Conservation (phyloP, 2,329 filamentous ascomycete species). For the Daldinia eschscholtzii region DNA sequence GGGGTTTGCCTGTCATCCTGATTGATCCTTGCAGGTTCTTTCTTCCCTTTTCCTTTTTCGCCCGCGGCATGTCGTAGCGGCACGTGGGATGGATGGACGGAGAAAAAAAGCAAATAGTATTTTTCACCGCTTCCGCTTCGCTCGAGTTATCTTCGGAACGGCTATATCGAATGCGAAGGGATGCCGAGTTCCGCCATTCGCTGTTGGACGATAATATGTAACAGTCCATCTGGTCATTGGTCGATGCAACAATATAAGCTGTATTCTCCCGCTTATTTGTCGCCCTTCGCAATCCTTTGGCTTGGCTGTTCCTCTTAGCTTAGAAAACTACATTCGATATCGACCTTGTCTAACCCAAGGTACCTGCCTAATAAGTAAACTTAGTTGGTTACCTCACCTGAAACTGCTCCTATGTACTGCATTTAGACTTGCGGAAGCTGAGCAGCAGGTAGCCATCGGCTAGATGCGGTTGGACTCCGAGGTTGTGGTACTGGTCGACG, state of each 20-base stretch:
- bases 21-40: conserved; percentile 28
- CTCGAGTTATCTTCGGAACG: not conserved
- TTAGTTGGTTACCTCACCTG: conserved; percentile 16
- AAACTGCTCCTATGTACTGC: conserved; percentile 20
- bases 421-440: conserved; percentile 22
- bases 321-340: not conserved
- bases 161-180: conserved; percentile 14
- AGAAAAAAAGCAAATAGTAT: conserved; percentile 19
- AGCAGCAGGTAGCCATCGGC: conserved; percentile 19
- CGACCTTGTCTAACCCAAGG: conserved; percentile 14
- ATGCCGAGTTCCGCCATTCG: conserved; percentile 25
- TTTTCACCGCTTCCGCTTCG: conserved; percentile 30
- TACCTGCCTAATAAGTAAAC: conserved; percentile 30
- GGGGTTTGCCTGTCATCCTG: conserved; percentile 8
- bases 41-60: conserved; percentile 19
- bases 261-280: conserved; percentile 2
- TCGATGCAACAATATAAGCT: conserved; percentile 24
- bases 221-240: conserved; percentile 22
- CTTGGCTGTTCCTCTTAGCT: conserved; percentile 15
- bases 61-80: conserved; percentile 24
- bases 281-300: conserved; percentile 13
- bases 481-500: conserved; percentile 17
- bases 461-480: conserved; percentile 38
- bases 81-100: conserved; percentile 37
- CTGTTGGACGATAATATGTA: conserved; percentile 14